These are phyloP conservation scores for Talaromyces amestolkiae DNA, from an alignment of 2,329 filamentous ascomycete genomes.

Conservation along the genomic window DNA sequence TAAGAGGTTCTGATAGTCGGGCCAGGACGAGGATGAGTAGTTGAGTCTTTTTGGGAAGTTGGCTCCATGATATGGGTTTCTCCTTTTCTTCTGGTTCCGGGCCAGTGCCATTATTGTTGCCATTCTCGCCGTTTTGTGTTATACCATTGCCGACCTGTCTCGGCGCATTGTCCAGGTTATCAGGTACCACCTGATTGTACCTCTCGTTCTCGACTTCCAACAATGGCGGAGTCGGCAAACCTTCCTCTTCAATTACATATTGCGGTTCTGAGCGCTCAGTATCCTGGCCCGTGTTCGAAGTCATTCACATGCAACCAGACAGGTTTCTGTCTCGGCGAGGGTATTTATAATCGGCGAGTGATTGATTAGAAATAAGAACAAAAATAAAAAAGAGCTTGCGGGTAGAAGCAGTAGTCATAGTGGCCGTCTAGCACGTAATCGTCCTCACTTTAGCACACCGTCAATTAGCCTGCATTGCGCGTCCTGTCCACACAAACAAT, in stretches of 20 bases:
- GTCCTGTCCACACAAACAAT: neutral
- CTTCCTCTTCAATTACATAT: conserved; percentile 2
- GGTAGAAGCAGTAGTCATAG: neutral
- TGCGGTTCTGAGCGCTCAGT: neutral
- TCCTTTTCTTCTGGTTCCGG: conserved; percentile 8
- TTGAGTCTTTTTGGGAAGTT: conserved; percentile 74
- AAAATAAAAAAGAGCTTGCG: neutral
- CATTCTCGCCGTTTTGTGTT: neutral
- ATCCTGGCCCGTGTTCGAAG: neutral
- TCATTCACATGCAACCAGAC: neutral
- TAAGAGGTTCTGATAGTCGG: conserved; percentile 76
- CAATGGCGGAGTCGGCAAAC: neutral
- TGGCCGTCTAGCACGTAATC: neutral
- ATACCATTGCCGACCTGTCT: neutral
- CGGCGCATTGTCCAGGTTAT: neutral
- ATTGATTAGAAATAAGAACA: neutral
- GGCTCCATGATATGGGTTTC: conserved; percentile 61
- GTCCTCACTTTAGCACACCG: neutral
- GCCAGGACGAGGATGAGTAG: conserved; percentile 74
- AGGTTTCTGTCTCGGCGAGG: neutral
- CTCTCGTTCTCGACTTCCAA: neutral
- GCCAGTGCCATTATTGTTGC: neutral
- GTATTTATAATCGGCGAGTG: too few relatives aligned
- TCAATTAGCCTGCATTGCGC: neutral
- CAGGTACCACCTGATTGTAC: neutral